Percentiles rank a stretch among this genome's conserved stretches.
phyloP scores from a whole-genome alignment of 2,329 filamentous ascomycete genomes.

The Pyrenophora teres region DNA sequence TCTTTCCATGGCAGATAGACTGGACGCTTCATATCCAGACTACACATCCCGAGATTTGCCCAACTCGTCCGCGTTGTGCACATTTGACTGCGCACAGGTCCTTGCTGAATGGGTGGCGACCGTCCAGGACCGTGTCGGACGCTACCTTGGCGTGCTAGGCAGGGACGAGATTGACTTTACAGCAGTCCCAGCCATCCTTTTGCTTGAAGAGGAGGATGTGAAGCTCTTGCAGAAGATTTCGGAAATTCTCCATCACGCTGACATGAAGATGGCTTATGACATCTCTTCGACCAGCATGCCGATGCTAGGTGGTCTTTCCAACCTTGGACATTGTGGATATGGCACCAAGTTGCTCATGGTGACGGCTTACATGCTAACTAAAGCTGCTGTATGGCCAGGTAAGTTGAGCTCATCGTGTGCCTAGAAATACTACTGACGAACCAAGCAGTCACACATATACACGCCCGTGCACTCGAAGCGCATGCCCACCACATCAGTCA shows the following conservation, averaged over 20 bases:
- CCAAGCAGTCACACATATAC: constrained; percentile 66
- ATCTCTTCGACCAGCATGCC: constrained; percentile 55
- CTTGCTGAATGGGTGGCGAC: constrained; percentile 93
- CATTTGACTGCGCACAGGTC: constrained; percentile 92
- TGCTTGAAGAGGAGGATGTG: constrained; percentile 88
- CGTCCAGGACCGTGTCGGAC: constrained; percentile 90
- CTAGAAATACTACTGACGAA: constrained; percentile 29
- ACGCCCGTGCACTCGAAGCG: constrained; percentile 67
- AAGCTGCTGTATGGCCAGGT: constrained; percentile 92
- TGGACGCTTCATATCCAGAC: constrained; percentile 84
- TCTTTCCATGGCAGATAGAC: constrained; percentile 82
- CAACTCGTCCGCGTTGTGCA: constrained; percentile 87
- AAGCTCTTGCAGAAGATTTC: constrained; percentile 83
- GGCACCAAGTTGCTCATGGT: constrained; percentile 83
- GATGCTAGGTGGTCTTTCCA: constrained; percentile 59
- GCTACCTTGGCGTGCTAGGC: constrained; percentile 84
- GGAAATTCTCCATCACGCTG: constrained; percentile 75
- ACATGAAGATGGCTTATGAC: constrained; percentile 73
- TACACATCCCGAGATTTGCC: constrained; percentile 83
- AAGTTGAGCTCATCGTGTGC: constrained; percentile 45
- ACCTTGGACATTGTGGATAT: constrained; percentile 69
- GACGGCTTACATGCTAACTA: constrained; percentile 84
- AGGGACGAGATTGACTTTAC: constrained; percentile 78
- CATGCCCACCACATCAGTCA: constrained; percentile 68
- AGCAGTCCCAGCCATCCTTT: constrained; percentile 84